Evolutionary conservation across 2,329 filamentous ascomycete species (phyloP), one percentile per base, ranked within the genome.

Genomic region (Neonectria neomacrospora): DNA sequence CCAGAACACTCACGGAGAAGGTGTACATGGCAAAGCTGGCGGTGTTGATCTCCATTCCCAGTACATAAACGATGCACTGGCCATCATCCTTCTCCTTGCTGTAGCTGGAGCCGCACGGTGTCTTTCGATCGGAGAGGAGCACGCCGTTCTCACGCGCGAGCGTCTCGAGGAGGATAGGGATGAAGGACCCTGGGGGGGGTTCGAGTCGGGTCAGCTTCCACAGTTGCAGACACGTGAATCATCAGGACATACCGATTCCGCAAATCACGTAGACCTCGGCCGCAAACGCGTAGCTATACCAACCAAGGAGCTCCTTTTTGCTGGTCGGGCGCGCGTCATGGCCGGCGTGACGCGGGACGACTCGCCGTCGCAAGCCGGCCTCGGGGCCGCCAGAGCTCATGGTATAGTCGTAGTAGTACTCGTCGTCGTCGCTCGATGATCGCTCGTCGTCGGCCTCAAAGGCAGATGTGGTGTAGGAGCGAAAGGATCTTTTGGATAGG

Each of bases 11-110:
- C 73, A 96, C 83, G 61, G 94, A 97, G 79, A 99, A 99, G 2
- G 94, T 97, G 80, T 98, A 98, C 93, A 98, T 97, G 76, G 94
- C 95, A 78, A 98, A 97, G 78, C 92, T 96, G 37, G 95, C 94
- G 1, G 95, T 97, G 79, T 98, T 98, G 80, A 99, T 90, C 73
- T 97, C 90, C 63, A 91, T 78, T 6, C 95, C 95, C 23, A 97
- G 81, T 5, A 98, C 83, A 67, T 90, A 88, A 63, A 98, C 88
- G 63, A 98, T 83, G 75, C 96, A 99, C 76, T 96, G 93, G 52
- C 84, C 85, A 44, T 82, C 81, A 69, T 83, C 80, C 58, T 81
- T 77, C 37, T 74, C 75, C 58, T 85, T 86, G 67, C 80, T 83
- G 72, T 88, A 87, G 66, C 85, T 89, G 64, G 88, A 83, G 64